phyloP scores from a whole-genome alignment of 2,329 filamentous ascomycete genomes.

The Phaeosphaeriaceae sp. region DNA sequence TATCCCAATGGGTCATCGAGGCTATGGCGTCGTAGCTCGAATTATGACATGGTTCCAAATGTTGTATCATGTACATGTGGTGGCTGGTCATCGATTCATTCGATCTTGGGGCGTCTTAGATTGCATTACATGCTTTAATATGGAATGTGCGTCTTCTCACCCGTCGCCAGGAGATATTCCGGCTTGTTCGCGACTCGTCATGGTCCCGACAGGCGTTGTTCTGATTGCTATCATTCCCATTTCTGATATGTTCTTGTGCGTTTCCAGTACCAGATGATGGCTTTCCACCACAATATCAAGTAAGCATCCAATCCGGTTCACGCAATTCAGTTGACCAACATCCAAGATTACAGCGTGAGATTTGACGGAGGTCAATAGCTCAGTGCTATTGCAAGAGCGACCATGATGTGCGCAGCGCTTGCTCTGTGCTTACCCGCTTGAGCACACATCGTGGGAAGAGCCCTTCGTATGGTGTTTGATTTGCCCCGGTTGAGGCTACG shows the following conservation, averaged over 20 bases:
- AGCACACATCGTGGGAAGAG: not conserved
- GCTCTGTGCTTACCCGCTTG: not conserved
- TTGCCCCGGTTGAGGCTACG: not conserved
- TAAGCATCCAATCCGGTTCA: too few relatives aligned
- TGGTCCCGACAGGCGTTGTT: not conserved
- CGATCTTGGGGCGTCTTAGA: not conserved
- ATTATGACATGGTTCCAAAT: too few relatives aligned
- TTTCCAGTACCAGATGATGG: too few relatives aligned
- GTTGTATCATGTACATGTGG: too few relatives aligned
- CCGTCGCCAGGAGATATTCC: not conserved
- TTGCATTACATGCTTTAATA: not conserved
- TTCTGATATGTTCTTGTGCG: too few relatives aligned
- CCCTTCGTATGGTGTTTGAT: not conserved
- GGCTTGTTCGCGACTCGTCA: too few relatives aligned
- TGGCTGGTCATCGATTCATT: not conserved
- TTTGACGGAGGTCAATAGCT: too few relatives aligned
- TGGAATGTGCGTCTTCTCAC: not conserved
- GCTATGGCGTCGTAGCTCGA: not conserved
- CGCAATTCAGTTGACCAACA: too few relatives aligned
- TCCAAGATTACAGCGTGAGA: too few relatives aligned
- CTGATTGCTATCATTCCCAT: too few relatives aligned
- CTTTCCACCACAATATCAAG: too few relatives aligned
- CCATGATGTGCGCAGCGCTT: not conserved
- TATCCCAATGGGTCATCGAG: not conserved
- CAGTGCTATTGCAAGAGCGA: too few relatives aligned